Evolutionary conservation across 2,329 filamentous ascomycete genomes (phyloP).

Genomic region (Penicillium sp.): DNA sequence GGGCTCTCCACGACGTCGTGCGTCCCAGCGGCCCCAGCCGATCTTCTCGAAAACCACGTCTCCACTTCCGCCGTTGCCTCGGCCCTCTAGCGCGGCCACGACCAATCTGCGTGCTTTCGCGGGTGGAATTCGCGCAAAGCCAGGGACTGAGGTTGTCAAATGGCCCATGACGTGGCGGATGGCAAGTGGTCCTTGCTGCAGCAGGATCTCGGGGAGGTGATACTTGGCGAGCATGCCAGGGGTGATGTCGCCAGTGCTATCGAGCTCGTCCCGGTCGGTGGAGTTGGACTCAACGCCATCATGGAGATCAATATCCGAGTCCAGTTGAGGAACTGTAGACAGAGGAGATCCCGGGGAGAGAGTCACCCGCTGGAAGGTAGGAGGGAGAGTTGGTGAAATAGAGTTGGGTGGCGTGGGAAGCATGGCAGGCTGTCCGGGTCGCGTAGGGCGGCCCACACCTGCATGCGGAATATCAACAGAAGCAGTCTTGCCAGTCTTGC

Average conservation of each 20-base stretch:
- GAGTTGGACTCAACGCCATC: constrained; percentile 60
- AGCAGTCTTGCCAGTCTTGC: constrained; percentile 53
- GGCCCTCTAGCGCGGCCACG: constrained; percentile 86
- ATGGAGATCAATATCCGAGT: constrained; percentile 85
- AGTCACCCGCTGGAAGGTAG: constrained; percentile 65
- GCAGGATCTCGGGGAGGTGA: constrained; percentile 85
- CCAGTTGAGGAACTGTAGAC: constrained; percentile 57
- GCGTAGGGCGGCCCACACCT: constrained; percentile 34
- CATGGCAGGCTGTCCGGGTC: constrained; percentile 38
- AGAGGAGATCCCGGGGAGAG: constrained; percentile 42
- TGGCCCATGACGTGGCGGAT: constrained; percentile 96
- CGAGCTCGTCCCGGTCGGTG: constrained; percentile 54
- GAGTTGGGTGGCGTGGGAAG: constrained; percentile 93
- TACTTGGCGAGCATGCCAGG: constrained; percentile 82
- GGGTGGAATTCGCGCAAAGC: constrained; percentile 84
- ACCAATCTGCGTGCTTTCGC: constrained; percentile 89
- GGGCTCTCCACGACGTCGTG: constrained; percentile 68
- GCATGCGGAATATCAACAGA: constrained; percentile 52
- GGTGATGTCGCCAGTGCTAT: constrained; percentile 81
- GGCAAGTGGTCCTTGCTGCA: constrained; percentile 85
- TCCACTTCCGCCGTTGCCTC: constrained; percentile 60
- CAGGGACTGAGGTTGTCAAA: constrained; percentile 87
- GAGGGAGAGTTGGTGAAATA: constrained; percentile 83
- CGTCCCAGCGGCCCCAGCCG: constrained; percentile 96
- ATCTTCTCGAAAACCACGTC: constrained; percentile 81